Evolutionary conservation across 2,329 filamentous ascomycete genomes (phyloP), one percentile per base, ranked within the genome.

Genomic region (Stagonosporopsis rhizophila): DNA sequence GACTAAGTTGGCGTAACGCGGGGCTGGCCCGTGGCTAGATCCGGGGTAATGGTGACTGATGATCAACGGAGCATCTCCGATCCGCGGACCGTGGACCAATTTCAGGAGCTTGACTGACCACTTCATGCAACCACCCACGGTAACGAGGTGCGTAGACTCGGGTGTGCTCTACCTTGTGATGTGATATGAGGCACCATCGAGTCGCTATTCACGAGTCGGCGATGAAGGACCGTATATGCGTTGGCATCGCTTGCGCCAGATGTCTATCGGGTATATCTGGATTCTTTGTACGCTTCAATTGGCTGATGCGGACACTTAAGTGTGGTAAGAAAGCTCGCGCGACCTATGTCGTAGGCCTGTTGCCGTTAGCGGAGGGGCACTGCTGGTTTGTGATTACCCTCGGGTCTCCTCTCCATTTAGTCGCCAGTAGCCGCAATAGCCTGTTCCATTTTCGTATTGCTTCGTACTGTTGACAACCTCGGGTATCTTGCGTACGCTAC

Each of bases 1-100:
- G 17, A 39, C 41, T 35, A 39, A 20, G 9, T 46, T 42, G 46
- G 34, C 28, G 41, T 37, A 14, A 39, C 46, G 52, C 46, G 46
- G 52, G 52, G 52, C 20, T 11, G 14, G 14, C 30, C 2, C 11
- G 28, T 3, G 14, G 30, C 30, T 50, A 28, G 19, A 19, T 56
- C 38, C 25, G 37, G 38, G 30, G 30, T 32, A 48, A 20, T 28
- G 22, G n/a, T n/a, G n/a, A n/a, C n/a, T n/a, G 17, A 40, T 32
- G 35, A 46, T 25, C 32, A 28, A 22, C 27, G 44, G 30, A 42
- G 44, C 38, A 23, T 23, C 19, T 44, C 39, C 38, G 44, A 32
- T n/a, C 27, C 34, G 14, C 14, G n/a, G 8, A 2, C 30, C 30
- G 30, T 15, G 30, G 38, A 48, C 38, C 44, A 38, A 1, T 48